Evolutionary conservation across 495 filamentous ascomycete species (phyloP), one percentile per base, ranked within the genome.

Genomic region (Xanthoparmelia taractica): DNA sequence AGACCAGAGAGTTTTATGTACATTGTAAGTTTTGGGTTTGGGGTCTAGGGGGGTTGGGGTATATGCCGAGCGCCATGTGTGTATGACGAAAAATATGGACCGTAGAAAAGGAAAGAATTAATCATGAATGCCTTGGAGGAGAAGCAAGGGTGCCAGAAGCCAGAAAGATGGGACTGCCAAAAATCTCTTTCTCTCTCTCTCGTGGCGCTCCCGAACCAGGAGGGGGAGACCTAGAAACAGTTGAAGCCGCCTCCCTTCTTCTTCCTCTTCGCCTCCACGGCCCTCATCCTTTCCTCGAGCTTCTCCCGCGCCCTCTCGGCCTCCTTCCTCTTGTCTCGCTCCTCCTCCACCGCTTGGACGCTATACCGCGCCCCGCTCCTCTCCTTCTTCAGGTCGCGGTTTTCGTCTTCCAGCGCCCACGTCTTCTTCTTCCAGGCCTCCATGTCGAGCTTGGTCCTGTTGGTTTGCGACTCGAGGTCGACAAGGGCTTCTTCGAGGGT

Each of bases 201-300:
- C 11, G n/a, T 29, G 23, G 27, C 12, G 10, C 12, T 29, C 11
- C 47, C 4, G 27, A 13, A 8, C 18, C 0, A 54, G 29, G 50
- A 54, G 13, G 29, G 4, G 27, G 8, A 33, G 50, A 31, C 7
- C 20, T 57, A 98, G 77, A 98, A 98, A 80, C 94, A 98, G 77
- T 96, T 97, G 69, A 98, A 85, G 37, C 87, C 90, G 36, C 87
- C 90, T 71, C 90, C 88, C 85, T 94, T 94, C 85, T 96, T 96
- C 81, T 95, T 96, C 80, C 90, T 91, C 85, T 96, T 96, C 80
- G 92, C 95, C 77, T 92, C 88, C 70, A 96, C 85, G n/a, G 85
- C 87, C 63, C 88, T 87, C 93, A 98, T 97, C 17, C 92, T 82
- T 78, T 95, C 90, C 75, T 98, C 94, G 6, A 97, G 81, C 69